phyloP scores from a whole-genome alignment of 2,329 filamentous ascomycete genomes.

The Bipolaris bicolor region DNA sequence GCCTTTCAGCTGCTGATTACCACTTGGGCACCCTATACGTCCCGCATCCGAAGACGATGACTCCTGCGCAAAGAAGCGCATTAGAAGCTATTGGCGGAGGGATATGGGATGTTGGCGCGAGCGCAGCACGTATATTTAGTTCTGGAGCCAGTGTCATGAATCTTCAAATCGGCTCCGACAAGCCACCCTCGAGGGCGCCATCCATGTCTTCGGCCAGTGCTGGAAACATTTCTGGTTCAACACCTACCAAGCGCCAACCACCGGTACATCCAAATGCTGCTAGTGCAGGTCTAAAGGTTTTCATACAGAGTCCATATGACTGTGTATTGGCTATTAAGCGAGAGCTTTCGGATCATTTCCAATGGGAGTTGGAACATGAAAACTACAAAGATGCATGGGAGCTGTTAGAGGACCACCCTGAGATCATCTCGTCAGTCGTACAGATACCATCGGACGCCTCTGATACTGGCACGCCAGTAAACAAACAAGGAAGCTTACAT shows the following conservation, averaged over 20 bases:
- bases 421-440: conserved; percentile 58
- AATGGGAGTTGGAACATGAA: conserved; percentile 82
- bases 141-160: conserved; percentile 77
- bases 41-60: conserved; percentile 66
- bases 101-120: conserved; percentile 89
- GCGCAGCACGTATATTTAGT: conserved; percentile 84
- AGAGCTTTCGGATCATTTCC: conserved; percentile 82
- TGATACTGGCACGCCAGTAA: conserved; percentile 53
- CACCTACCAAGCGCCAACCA: conserved; percentile 31
- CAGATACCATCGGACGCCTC: conserved; percentile 50
- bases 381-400: conserved; percentile 88
- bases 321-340: conserved; percentile 91
- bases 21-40: conserved; percentile 85
- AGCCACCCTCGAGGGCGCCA: conserved; percentile 32
- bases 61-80: conserved; percentile 71
- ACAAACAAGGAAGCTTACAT: conserved; percentile 53
- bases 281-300: conserved; percentile 75
- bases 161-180: conserved; percentile 50
- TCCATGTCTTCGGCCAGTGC: conserved; percentile 46
- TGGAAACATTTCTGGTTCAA: conserved; percentile 30
- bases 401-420: conserved; percentile 85
- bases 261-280: conserved; percentile 56
- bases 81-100: conserved; percentile 78
- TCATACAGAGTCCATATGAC: conserved; percentile 95
- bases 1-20: conserved; percentile 86